phyloP scores from a whole-genome alignment of 495 filamentous ascomycete species.

The Sporormia fimetaria region DNA sequence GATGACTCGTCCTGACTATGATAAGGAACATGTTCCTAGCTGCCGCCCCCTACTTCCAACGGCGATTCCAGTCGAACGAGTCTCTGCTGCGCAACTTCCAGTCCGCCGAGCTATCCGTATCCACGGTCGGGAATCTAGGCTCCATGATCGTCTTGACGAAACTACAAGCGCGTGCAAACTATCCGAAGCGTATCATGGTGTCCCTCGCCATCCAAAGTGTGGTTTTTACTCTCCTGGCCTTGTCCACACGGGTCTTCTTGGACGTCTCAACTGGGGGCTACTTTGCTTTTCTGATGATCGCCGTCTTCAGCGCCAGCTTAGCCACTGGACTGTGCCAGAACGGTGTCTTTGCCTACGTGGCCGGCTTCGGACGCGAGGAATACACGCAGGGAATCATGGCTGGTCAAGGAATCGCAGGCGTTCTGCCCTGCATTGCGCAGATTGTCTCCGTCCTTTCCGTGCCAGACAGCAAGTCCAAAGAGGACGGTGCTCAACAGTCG shows the following conservation, averaged over 20 bases:
- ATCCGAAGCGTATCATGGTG: conserved; percentile 67
- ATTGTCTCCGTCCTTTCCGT: conserved; percentile 71
- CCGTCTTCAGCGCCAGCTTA: conserved; percentile 67
- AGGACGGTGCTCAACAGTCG: conserved; percentile 26
- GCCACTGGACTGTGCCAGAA: conserved; percentile 85
- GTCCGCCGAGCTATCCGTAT: conserved; percentile 74
- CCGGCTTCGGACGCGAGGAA: conserved; percentile 67
- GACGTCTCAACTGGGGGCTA: conserved; percentile 51
- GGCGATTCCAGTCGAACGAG: conserved; percentile 58
- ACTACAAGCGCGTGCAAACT: conserved; percentile 66
- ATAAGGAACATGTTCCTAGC: conserved; percentile 99
- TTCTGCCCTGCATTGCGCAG: conserved; percentile 77
- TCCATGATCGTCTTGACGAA: conserved; percentile 64
- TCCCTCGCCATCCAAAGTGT: conserved; percentile 62
- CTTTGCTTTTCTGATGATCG: conserved; percentile 68
- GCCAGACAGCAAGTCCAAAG: conserved; percentile 29
- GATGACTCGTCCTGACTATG: no score
- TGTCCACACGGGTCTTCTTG: conserved; percentile 61
- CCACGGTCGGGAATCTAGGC: conserved; percentile 66
- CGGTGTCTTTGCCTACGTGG: conserved; percentile 83
- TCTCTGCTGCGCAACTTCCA: conserved; percentile 74
- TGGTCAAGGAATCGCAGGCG: conserved; percentile 84
- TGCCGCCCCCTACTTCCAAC: conserved; percentile 83
- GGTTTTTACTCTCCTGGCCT: conserved; percentile 61
- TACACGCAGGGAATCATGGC: conserved; percentile 97